Base-by-base conservation (phyloP, 2,329 filamentous ascomycete species). In the Penicillium sclerotiorum region DNA sequence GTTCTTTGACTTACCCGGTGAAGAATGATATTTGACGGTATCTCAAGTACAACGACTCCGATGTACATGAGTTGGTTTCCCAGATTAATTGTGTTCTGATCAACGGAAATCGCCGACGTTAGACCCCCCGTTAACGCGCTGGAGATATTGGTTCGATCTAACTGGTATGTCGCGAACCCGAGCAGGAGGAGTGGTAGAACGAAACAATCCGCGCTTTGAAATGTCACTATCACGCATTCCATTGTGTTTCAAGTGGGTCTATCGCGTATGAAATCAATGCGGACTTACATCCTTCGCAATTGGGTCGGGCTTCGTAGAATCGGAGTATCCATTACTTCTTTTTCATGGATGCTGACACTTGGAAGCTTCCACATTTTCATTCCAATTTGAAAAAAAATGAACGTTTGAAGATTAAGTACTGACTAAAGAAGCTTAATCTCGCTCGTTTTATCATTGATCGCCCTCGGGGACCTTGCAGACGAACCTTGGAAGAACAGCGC, bases 51-150 rank as follows among this genome's bases (percentile, higher is more conserved):
- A 2, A 80, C 75, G 8, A 78, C 78, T 0, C 76, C 76, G 25
- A 78, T 64, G 51, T 78, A 80, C 76, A 81, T 78, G 8, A 81
- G 60, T 53, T 80, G 78, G 48, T 81, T 80, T 0, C 79, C 78
- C 0, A 80, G 59, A 45, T 81, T 82, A 50, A 81, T 73, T 0
- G 73, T 78, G 18, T 73, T 70, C 51, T 79, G 76, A 27, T 67
- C 63, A 6, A 80, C 67, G 0, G 57, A 50, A 23, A 80, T 75
- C 28, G 74, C 68, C 2, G 63, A 60, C 1, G 74, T 73, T 38
- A 80, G 77, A 0, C 75, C 75, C 4, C 71, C 77, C 0, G 78
- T 81, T 0, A 80, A 62, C 7, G 77, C 77, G 52, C 76, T 79
- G 13, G 75, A 76, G 7, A 80, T 67, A 49, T 81, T 80, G 69